Percentiles rank a stretch among this genome's conserved stretches.
phyloP scores from a whole-genome alignment of 805 yeast genomes.

The Zygotorulaspora danielsina region DNA sequence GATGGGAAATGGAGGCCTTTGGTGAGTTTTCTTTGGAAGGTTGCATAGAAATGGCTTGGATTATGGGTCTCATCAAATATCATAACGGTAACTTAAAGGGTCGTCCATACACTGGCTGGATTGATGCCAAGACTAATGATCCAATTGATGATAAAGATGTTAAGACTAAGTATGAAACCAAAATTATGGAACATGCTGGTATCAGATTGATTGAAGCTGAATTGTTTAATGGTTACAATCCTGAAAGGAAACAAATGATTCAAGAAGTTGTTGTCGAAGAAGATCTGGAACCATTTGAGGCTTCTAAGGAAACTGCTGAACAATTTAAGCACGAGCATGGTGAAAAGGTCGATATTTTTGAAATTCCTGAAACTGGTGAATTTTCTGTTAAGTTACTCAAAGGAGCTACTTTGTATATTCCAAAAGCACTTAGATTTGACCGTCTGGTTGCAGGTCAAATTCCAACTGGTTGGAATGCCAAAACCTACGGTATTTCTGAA shows the following conservation, averaged over 20 bases:
- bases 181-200: conserved; percentile 91
- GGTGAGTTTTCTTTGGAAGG: conserved; percentile 97
- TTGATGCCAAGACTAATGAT: conserved; percentile 85
- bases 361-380: conserved; percentile 85
- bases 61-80: conserved; percentile 95
- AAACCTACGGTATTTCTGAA: conserved; percentile 89
- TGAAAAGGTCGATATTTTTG: conserved; percentile 87
- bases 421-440: conserved; percentile 68
- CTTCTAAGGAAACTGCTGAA: conserved; percentile 91
- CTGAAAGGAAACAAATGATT: conserved; percentile 83
- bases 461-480: conserved; percentile 98
- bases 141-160: conserved; percentile 95
- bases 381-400: conserved; percentile 83
- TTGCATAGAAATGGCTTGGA: conserved; percentile 99
- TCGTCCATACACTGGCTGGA: conserved; percentile 94
- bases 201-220: conserved; percentile 96
- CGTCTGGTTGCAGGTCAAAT: conserved; percentile 76
- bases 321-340: conserved; percentile 94
- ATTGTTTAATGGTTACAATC: conserved; percentile 89
- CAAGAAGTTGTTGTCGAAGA: conserved; percentile 97
- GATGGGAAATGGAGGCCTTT: conserved; percentile 98
- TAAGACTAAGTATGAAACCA: conserved; percentile 84
- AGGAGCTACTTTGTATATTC: conserved; percentile 88
- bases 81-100: conserved; percentile 65
- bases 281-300: conserved; percentile 92